Evolutionary conservation across 768 basidiomycete genomes (phyloP), one percentile per base, ranked within the genome.

Genomic region (Cystobasidiopsis lactophilus): DNA sequence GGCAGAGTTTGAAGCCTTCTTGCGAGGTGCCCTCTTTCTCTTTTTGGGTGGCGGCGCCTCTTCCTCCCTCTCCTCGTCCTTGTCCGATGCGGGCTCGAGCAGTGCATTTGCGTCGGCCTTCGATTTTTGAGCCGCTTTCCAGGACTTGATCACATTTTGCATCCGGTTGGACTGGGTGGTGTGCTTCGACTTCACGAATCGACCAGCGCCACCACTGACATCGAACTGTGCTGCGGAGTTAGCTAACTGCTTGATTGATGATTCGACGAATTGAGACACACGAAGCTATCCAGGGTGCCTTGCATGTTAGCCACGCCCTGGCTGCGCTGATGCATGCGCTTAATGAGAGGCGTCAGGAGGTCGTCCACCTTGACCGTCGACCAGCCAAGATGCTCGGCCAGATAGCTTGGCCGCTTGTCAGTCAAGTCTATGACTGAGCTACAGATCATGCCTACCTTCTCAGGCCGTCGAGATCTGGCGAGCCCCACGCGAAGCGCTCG

Each of bases 401-500:
- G 52, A 45, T 54, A 63, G 14, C 58, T 58, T 18, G n/a, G 40
- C 5, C 29, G 23, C 19, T 29, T 0, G 10, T 0, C 0, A n/a
- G 16, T 24, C 0, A 2, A 18, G 40, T 50, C 21, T n/a, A n/a
- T n/a, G 51, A 37, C 33, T 4, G 24, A 3, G 9, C 10, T 27
- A 9, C 21, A 31, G 16, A 14, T 33, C 41, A 13, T 7, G 68
- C 77, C 52, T 64, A 89, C 85, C 73, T 67, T 57, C 88, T 77
- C 51, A 98, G 74, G 2, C 80, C 88, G 63, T 93, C 85, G 1
- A 98, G 75, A 64, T 96, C 93, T n/a, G 89, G 85, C 57, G 88
- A 69, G 3, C 85, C 88, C 91, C 91, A 98, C 61, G 85, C 84
- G 66, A 98, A 96, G 0, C 82, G 79, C 57, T 95, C 89, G 52